phyloP scores from a whole-genome alignment of 2,329 filamentous ascomycete species.

The Diplodia sapinea region DNA sequence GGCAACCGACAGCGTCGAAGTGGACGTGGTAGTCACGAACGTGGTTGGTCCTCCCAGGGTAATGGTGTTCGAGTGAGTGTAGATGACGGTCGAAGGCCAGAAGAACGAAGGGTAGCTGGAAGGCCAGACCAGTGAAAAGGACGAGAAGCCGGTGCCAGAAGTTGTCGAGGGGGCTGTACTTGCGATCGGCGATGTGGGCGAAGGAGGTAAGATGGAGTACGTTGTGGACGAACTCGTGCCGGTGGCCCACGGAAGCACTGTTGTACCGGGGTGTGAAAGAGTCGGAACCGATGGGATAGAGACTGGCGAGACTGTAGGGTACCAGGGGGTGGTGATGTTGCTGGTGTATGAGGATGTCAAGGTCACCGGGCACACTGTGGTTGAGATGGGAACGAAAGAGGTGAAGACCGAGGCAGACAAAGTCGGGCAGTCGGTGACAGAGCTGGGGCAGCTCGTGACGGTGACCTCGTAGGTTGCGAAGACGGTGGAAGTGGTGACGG shows the following conservation, averaged over 20 bases:
- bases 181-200: slow-evolving; percentile 13
- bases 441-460: slow-evolving; percentile 49
- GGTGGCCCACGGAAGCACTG: neutral
- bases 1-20: neutral
- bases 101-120: neutral
- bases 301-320: slow-evolving; percentile 1
- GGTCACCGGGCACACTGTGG: slow-evolving; percentile 53
- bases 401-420: slow-evolving; percentile 47
- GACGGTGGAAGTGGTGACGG: slow-evolving; percentile 49
- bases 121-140: slow-evolving; percentile 19
- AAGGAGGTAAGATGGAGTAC: slow-evolving; percentile 4
- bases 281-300: neutral
- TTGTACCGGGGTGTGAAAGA: neutral
- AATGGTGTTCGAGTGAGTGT: slow-evolving; percentile 21
- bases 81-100: slow-evolving; percentile 19
- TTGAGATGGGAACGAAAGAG: slow-evolving; percentile 48
- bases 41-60: slow-evolving; percentile 11
- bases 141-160: neutral
- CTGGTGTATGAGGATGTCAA: slow-evolving; percentile 35
- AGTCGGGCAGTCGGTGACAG: slow-evolving; percentile 48
- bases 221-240: neutral
- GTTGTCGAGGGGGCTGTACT: neutral
- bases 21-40: neutral
- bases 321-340: slow-evolving; percentile 11
- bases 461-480: slow-evolving; percentile 53